These are phyloP conservation scores for Crithidia expoeki DNA, from an alignment of 208 protist genomes.

Conservation along the genomic window DNA sequence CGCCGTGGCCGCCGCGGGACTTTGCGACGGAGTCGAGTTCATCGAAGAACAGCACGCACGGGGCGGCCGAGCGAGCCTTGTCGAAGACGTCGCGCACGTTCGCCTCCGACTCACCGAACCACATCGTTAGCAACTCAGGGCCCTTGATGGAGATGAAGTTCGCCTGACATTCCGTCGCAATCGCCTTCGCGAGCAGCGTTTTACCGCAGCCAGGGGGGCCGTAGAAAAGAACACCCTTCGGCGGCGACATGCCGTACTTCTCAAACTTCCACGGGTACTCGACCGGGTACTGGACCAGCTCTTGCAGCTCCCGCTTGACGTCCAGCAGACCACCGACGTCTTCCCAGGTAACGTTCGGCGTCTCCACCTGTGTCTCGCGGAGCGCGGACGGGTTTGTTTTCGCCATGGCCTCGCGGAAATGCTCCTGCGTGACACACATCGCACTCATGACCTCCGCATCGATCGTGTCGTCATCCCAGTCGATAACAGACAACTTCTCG, in stretches of 20 bases:
- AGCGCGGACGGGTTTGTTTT: slow-evolving; percentile 99
- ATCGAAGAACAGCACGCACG: slow-evolving; percentile 99
- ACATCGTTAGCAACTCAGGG: slow-evolving; percentile 99
- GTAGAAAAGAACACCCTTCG: slow-evolving; percentile 98
- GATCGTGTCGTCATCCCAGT: slow-evolving; percentile 99
- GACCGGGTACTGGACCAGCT: slow-evolving; percentile 99
- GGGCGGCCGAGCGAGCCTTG: slow-evolving; percentile 98
- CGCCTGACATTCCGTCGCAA: slow-evolving; percentile 99
- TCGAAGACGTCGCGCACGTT: slow-evolving; percentile 99
- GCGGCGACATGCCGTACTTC: slow-evolving; percentile 99
- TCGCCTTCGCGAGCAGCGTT: slow-evolving; percentile 97
- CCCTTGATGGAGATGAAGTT: slow-evolving; percentile 99
- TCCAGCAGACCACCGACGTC: slow-evolving; percentile 99
- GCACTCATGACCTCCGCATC: slow-evolving; percentile 98
- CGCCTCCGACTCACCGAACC: slow-evolving; percentile 99
- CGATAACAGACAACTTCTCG: slow-evolving; percentile 99
- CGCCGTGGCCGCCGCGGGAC: slow-evolving; percentile 95
- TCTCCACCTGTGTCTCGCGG: slow-evolving; percentile 99
- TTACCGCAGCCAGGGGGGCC: slow-evolving; percentile 99
- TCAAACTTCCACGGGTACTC: slow-evolving; percentile 99
- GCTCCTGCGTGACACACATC: slow-evolving; percentile 98
- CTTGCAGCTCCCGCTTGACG: slow-evolving; percentile 99
- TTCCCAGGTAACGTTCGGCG: slow-evolving; percentile 99
- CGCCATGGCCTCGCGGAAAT: slow-evolving; percentile 98
- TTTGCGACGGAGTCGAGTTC: slow-evolving; percentile 99